Percentiles rank a stretch among this genome's conserved stretches.
Evolutionary conservation across 148 eudicot species (phyloP).

Genomic region (Fagopyrum homotropicum): DNA sequence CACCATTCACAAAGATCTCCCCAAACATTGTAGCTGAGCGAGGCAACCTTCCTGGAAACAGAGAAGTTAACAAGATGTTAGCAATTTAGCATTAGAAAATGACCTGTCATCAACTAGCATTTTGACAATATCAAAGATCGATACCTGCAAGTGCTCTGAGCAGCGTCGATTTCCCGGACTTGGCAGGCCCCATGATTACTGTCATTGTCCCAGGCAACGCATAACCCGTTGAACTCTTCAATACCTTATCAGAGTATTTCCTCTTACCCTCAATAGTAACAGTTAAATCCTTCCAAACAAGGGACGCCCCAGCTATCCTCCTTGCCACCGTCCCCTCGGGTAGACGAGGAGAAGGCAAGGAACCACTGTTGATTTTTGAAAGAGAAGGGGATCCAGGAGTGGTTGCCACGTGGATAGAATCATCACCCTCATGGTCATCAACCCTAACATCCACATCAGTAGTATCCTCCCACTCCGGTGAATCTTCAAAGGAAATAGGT

Average conservation of each 20-base stretch:
- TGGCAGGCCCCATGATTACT: conserved; percentile 98
- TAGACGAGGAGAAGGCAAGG: conserved; percentile 73
- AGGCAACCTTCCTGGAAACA: conserved; percentile 61
- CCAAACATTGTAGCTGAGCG: conserved; percentile 73
- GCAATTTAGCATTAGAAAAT: not conserved
- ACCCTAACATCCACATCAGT: conserved; percentile 43
- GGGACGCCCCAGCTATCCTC: conserved; percentile 71
- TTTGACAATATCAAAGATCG: conserved; percentile 4
- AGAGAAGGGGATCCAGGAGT: conserved; percentile 76
- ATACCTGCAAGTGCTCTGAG: conserved; percentile 92
- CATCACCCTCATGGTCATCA: conserved; percentile 66
- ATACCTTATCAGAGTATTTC: conserved; percentile 79
- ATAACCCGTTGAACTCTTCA: conserved; percentile 90
- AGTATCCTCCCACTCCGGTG: conserved; percentile 95
- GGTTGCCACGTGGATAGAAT: conserved; percentile 71
- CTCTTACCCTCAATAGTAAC: conserved; percentile 80
- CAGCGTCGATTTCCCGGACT: conserved; percentile 91
- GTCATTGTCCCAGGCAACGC: conserved; percentile 96
- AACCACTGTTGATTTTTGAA: conserved; percentile 80
- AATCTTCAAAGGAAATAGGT: conserved; percentile 69
- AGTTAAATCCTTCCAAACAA: conserved; percentile 90
- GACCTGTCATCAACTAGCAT: not conserved
- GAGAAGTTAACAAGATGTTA: conserved; percentile 15
- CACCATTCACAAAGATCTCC: conserved; percentile 82
- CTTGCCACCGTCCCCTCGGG: conserved; percentile 59